Base-by-base conservation (phyloP, 768 basidiomycete species). In the Strobilomyces dryophilus region DNA sequence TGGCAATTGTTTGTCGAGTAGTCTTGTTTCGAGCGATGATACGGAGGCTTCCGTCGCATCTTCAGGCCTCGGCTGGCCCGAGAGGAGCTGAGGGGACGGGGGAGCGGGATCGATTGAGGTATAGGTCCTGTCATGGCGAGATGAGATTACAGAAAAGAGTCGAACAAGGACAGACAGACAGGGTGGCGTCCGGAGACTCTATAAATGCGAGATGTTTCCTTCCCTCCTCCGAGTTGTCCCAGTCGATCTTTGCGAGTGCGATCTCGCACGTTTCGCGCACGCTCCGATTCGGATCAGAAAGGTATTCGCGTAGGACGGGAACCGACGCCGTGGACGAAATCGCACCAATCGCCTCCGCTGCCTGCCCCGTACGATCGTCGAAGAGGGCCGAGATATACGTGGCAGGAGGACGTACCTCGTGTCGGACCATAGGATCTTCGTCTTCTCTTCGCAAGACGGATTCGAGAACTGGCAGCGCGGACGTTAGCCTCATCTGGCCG, bases 301-400 rank as follows among this genome's bases (percentile, higher is more conserved):
- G 71, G 71, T 86, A 94, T 68, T 86, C 76, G 51, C 74, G 72
- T 35, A 99, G 78, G 51, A 93, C 67, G 4, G 84, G 79, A 11
- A 95, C 63, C 15, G 92, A 89, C 0, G 71, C 59, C 2, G 76
- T 63, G 20, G 82, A 75, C 8, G 90, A 92, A 35, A 98, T 92
- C 1, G 97, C 97, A 37, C 95, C 97, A 77, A 99, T 87, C 9
- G 97, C 97, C 73, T 99, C 97, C n/a, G 97, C 97, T 46, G 95
- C 94, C 89, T 95, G 57, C 44, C 58, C 57, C 58, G 47, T 49
- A 51, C 53, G 57, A 49, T 52, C 41, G 39, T 61, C 56, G 59
- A 42, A 51, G 39, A 40, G 37, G 45, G 36, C 36, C 20, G 26
- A 36, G 49, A 26, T n/a, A 35, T 32, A 45, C 12, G 26, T 5